A percentile compares a stretch with the other conserved stretches of the same genome.
phyloP scores from a whole-genome alignment of 2,329 filamentous ascomycete genomes.

The Cercospora janseana region DNA sequence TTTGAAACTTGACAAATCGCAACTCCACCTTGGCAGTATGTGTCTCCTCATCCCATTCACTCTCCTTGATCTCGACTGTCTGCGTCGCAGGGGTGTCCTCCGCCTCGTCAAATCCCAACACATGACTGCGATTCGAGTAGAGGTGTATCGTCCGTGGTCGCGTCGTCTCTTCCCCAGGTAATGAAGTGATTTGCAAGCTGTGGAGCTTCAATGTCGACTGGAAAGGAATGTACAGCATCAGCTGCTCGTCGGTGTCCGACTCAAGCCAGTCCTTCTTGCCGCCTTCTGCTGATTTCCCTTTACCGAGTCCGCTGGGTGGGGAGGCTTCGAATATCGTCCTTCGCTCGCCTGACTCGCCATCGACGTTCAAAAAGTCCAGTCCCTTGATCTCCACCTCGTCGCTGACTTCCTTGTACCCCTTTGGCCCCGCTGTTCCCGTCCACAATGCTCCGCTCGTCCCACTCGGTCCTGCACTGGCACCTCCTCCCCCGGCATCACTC shows the following conservation, averaged over 20 bases:
- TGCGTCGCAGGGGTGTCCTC: constrained; percentile 83
- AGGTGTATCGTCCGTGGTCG: constrained; percentile 80
- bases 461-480: constrained; percentile 42
- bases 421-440: constrained; percentile 72
- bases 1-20: constrained; percentile 97
- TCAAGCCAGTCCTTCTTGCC: constrained; percentile 79
- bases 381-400: constrained; percentile 75
- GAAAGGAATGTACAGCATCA: constrained; percentile 91
- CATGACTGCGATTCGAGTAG: constrained; percentile 84
- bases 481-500: constrained; percentile 26
- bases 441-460: constrained; percentile 54
- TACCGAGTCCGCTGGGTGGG: constrained; percentile 64
- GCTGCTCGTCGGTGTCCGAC: constrained; percentile 94
- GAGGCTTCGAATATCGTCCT: constrained; percentile 66
- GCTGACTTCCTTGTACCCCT: constrained; percentile 80
- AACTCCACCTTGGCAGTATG: constrained; percentile 57
- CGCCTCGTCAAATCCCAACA: constrained; percentile 91
- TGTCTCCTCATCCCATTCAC: constrained; percentile 67
- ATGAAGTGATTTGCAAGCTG: constrained; percentile 79
- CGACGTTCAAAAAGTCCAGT: constrained; percentile 83
- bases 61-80: constrained; percentile 67
- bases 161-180: constrained; percentile 74
- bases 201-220: constrained; percentile 85
- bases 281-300: constrained; percentile 53
- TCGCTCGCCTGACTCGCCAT: constrained; percentile 71